Evolutionary conservation across 345 rosid species (phyloP).

Genomic region (Rubroshorea leprosula): DNA sequence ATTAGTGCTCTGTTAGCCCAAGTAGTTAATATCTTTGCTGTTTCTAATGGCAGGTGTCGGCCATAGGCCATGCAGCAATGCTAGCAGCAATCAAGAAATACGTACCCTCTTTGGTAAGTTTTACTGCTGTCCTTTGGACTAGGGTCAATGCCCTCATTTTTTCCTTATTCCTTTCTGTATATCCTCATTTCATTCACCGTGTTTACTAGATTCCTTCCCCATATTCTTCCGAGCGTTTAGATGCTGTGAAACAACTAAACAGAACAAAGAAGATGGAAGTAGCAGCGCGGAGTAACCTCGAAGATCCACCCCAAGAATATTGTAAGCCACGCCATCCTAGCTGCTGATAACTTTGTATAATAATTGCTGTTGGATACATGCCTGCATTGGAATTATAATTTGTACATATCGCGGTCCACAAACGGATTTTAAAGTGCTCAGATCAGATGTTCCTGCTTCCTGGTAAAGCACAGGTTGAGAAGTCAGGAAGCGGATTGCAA

Average conservation of each 20-base stretch:
- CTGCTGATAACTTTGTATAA: no score
- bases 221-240: conserved; percentile 46
- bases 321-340: conserved; percentile 3
- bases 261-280: conserved; percentile 55
- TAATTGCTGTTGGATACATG: no score
- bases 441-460: no score
- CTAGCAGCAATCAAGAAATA: conserved; percentile 50
- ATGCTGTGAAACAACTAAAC: conserved; percentile 44
- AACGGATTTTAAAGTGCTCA: no score
- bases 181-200: conserved; percentile 8
- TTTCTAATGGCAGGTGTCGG: conserved; percentile 38
- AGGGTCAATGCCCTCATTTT: neutral
- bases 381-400: no score
- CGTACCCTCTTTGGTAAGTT: conserved; percentile 49
- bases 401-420: no score
- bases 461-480: no score
- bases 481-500: no score
- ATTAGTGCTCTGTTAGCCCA: neutral
- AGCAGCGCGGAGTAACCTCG: conserved; percentile 36
- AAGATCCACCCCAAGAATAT: conserved; percentile 27
- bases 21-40: neutral
- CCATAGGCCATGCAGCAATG: conserved; percentile 61
- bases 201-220: conserved; percentile 62
- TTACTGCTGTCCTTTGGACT: neutral
- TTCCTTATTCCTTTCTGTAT: conserved; percentile 4